Conservation (phyloP, 2,329 filamentous ascomycete genomes). For the Diaporthe citrichinensis region DNA sequence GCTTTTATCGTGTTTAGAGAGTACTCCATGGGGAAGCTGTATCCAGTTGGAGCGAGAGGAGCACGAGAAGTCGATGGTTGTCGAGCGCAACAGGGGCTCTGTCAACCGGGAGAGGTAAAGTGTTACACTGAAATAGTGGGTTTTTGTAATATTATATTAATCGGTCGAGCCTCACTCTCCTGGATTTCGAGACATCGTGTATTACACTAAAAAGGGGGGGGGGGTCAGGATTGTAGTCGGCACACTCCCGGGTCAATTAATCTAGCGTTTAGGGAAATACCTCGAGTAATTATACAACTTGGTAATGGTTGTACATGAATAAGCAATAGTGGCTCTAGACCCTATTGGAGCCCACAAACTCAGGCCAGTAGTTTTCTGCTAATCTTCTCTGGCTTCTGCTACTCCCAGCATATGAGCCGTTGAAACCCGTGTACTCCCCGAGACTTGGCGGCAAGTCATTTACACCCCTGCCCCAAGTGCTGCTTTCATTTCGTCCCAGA, state of each 20-base stretch:
- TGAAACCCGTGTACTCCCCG: conserved; percentile 55
- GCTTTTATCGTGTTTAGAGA: not conserved
- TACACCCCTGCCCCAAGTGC: conserved; percentile 72
- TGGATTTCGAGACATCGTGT: not conserved
- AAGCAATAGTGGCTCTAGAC: not conserved
- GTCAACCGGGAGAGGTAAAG: not conserved
- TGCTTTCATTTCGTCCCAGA: conserved; percentile 72
- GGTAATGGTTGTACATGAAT: not conserved
- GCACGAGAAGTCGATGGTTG: not conserved
- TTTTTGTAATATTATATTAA: not conserved
- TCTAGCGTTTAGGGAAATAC: not conserved
- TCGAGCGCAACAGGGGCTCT: too few relatives aligned
- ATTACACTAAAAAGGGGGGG: not conserved
- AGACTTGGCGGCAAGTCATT: conserved; percentile 75
- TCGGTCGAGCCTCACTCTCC: not conserved
- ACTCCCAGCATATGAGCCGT: conserved; percentile 39
- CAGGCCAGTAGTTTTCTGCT: conserved; percentile 15
- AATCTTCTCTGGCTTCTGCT: conserved; percentile 11
- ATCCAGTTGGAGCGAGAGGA: not conserved
- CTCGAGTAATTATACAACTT: not conserved
- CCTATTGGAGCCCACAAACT: not conserved
- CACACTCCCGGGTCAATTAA: not conserved
- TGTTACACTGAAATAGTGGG: not conserved
- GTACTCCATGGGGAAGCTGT: not conserved
- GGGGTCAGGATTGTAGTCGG: too few relatives aligned